Percentiles rank a stretch among this genome's conserved stretches.
Evolutionary conservation across 2,329 filamentous ascomycete species (phyloP).

Genomic region (Penicillium sp.): DNA sequence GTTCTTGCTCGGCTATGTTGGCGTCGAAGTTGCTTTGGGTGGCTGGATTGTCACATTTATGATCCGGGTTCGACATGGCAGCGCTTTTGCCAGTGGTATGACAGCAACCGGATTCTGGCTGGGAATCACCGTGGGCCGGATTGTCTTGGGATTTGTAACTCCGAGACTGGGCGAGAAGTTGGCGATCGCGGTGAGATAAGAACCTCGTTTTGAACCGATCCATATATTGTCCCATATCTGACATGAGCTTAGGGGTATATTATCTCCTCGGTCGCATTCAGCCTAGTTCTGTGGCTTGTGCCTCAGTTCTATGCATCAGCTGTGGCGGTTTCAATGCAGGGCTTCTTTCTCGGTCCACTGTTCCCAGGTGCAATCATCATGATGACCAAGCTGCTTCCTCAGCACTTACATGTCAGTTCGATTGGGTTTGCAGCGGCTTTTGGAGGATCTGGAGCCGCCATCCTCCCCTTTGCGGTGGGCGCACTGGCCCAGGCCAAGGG

Average conservation of each 20-base stretch:
- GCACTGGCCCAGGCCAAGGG: constrained; percentile 56
- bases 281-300: constrained; percentile 79
- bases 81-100: constrained; percentile 71
- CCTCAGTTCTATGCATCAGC: constrained; percentile 73
- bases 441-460: constrained; percentile 66
- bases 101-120: constrained; percentile 81
- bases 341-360: constrained; percentile 77
- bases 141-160: constrained; percentile 75
- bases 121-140: constrained; percentile 72
- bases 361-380: constrained; percentile 75
- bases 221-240: not conserved
- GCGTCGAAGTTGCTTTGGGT: constrained; percentile 68
- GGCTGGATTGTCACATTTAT: constrained; percentile 88
- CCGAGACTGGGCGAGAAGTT: constrained; percentile 66
- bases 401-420: constrained; percentile 71
- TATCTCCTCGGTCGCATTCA: constrained; percentile 59
- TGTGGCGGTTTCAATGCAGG: constrained; percentile 69
- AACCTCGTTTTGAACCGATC: not conserved
- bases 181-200: constrained; percentile 48
- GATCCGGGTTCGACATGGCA: constrained; percentile 71
- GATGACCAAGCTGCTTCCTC: constrained; percentile 71
- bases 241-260: constrained; percentile 56
- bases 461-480: constrained; percentile 47
- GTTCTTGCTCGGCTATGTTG: constrained; percentile 78
- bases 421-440: constrained; percentile 80